A percentile compares a stretch with the other conserved stretches of the same genome.
Conservation (phyloP, 164 flowering plant species). For the Nelumbo lutea region DNA sequence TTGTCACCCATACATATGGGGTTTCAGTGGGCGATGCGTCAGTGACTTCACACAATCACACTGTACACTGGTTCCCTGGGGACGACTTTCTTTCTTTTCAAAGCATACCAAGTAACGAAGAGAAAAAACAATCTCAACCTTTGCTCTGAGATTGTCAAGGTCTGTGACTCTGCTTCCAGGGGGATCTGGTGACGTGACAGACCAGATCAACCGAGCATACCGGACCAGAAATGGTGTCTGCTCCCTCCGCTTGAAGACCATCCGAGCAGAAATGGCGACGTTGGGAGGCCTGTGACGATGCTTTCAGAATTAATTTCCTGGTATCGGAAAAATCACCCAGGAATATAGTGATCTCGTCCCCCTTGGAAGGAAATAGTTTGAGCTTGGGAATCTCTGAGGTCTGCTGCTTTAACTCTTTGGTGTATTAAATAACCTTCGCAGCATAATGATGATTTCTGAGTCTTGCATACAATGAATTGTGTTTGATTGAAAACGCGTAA, state of each 20-base stretch:
- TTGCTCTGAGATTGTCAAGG: conserved; percentile 48
- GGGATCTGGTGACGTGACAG: conserved; percentile 16
- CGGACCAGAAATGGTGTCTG: too few species aligned
- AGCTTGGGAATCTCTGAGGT: conserved; percentile 38
- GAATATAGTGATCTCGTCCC: conserved; percentile 61
- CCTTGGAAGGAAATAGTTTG: conserved; percentile 47
- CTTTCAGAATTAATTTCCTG: conserved; percentile 46
- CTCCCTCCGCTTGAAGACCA: too few species aligned
- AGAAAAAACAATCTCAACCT: conserved; percentile 35
- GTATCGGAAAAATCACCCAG: conserved; percentile 25
- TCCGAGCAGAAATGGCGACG: too few species aligned
- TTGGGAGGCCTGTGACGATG: conserved; percentile 23
- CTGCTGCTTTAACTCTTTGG: conserved; percentile 54
- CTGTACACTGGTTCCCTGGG: conserved; percentile 62
- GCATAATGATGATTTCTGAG: too few species aligned
- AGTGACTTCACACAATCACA: conserved; percentile 24
- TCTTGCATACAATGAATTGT: too few species aligned
- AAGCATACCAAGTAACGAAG: conserved; percentile 35
- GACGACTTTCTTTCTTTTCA: conserved; percentile 49
- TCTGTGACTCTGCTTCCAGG: conserved; percentile 43
- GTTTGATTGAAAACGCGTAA: too few species aligned
- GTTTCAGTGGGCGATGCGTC: conserved; percentile 25
- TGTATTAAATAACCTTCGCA: conserved; percentile 61
- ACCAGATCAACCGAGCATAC: too few species aligned
- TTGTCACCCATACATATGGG: conserved; percentile 48